Conservation (phyloP, 106 monocot species). For the Allium sativum region DNA sequence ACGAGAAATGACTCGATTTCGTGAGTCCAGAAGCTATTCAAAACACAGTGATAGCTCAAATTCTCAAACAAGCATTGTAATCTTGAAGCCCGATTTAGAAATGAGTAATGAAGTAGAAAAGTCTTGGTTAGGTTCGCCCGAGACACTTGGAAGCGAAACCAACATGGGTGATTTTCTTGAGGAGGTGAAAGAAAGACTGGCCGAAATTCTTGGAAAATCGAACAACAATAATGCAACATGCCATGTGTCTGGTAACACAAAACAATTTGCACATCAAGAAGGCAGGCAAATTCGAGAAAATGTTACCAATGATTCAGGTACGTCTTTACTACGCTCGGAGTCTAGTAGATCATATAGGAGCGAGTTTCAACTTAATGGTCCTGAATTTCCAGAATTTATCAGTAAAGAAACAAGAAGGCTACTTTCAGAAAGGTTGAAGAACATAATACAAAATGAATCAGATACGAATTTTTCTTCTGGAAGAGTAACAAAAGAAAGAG, state of each 20-base stretch:
- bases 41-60: constrained; percentile 6
- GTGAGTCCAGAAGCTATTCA: neutral
- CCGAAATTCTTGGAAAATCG: constrained; percentile 55
- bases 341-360: constrained; percentile 38
- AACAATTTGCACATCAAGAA: constrained; percentile 35
- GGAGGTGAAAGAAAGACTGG: constrained; percentile 75
- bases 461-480: constrained; percentile 11
- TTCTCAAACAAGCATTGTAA: constrained; percentile 63
- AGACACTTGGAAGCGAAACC: constrained; percentile 24
- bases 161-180: constrained; percentile 70
- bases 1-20: constrained; percentile 38
- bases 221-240: constrained; percentile 4
- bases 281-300: constrained; percentile 65
- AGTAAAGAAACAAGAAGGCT: constrained; percentile 37
- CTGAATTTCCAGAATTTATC: constrained; percentile 24
- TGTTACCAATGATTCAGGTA: constrained; percentile 32
- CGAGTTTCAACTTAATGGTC: constrained; percentile 14
- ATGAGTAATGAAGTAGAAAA: constrained; percentile 30
- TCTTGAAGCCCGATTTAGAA: constrained; percentile 55
- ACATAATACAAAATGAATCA: constrained; percentile 36
- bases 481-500: constrained; percentile 16
- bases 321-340: constrained; percentile 37
- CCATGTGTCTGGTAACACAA: constrained; percentile 18
- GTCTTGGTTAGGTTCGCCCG: constrained; percentile 28
- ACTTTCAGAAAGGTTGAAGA: constrained; percentile 44